phyloP scores from a whole-genome alignment of 257 asterid genomes.

The Penstemon newberryi region DNA sequence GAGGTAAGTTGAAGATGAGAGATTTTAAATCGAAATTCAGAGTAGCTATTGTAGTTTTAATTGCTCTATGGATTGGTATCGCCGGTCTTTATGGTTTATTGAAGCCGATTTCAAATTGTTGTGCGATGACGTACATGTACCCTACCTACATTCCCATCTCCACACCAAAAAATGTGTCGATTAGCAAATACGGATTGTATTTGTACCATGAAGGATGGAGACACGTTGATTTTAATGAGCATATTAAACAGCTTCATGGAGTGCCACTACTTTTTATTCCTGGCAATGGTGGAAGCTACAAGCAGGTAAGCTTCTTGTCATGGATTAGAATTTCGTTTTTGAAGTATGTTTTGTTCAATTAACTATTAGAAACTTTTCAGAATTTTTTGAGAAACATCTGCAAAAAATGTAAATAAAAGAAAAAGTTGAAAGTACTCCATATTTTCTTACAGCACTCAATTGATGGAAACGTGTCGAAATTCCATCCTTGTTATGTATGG shows the following conservation, averaged over 20 bases:
- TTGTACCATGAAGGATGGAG: constrained; percentile 97
- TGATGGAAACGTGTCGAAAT: no score
- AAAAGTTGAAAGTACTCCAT: no score
- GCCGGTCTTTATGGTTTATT: constrained; percentile 58
- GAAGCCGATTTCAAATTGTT: constrained; percentile 81
- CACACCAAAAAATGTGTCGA: constrained; percentile 54
- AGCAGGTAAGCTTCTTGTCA: constrained; percentile 65
- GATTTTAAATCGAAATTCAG: constrained; percentile 43
- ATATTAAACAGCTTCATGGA: constrained; percentile 69
- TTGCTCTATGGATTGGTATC: constrained; percentile 58
- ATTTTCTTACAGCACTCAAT: no score
- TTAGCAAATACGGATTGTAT: constrained; percentile 63
- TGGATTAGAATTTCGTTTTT: neutral
- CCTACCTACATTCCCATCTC: constrained; percentile 90
- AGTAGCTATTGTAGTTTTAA: constrained; percentile 46
- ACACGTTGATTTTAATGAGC: constrained; percentile 71
- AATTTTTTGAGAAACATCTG: no score
- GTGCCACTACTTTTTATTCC: constrained; percentile 95
- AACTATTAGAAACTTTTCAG: no score
- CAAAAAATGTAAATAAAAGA: no score
- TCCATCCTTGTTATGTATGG: no score
- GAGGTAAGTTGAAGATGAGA: constrained; percentile 34
- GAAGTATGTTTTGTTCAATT: neutral
- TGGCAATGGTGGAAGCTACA: constrained; percentile 98
- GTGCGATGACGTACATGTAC: constrained; percentile 96